Conservation (phyloP, 2,329 filamentous ascomycete genomes). For the Periconia sp. region DNA sequence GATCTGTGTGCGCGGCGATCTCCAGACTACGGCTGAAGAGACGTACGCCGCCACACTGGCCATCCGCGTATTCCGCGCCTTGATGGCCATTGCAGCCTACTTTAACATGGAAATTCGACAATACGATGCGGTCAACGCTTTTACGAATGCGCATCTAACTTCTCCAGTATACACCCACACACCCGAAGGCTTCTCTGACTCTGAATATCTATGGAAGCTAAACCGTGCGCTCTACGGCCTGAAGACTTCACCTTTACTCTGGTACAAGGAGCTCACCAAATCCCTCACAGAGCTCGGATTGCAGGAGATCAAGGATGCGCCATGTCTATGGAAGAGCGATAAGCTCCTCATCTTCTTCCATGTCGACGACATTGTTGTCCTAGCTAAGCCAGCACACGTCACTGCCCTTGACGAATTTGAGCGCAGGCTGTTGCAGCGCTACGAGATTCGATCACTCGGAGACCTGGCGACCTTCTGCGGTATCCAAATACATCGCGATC, state of each 20-base stretch:
- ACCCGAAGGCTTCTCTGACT: slow-evolving; percentile 13
- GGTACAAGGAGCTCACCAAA: slow-evolving; percentile 11
- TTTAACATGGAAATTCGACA: too few relatives aligned
- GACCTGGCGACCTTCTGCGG: too few relatives aligned
- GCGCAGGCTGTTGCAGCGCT: neutral
- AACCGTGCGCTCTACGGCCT: slow-evolving; percentile 18
- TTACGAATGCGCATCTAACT: too few relatives aligned
- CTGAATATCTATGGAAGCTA: slow-evolving; percentile 8
- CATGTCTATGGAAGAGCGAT: slow-evolving; percentile 11
- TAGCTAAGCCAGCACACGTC: neutral
- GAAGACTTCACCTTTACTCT: slow-evolving; percentile 14
- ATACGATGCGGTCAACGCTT: too few relatives aligned
- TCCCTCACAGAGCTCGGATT: slow-evolving; percentile 11
- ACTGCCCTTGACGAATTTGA: neutral
- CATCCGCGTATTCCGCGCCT: too few relatives aligned
- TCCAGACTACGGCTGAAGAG: slow-evolving; percentile 10
- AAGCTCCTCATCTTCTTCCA: slow-evolving; percentile 14
- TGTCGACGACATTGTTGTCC: slow-evolving; percentile 6
- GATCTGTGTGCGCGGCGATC: slow-evolving; percentile 17
- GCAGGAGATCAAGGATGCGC: slow-evolving; percentile 1
- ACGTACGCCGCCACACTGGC: neutral
- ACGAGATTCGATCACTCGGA: too few relatives aligned
- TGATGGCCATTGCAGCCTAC: too few relatives aligned
- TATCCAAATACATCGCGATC: too few relatives aligned
- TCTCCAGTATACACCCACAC: neutral